These are phyloP conservation scores for Pythium brachiatum DNA, from an alignment of 352 stramenopile species.

Conservation along the genomic window DNA sequence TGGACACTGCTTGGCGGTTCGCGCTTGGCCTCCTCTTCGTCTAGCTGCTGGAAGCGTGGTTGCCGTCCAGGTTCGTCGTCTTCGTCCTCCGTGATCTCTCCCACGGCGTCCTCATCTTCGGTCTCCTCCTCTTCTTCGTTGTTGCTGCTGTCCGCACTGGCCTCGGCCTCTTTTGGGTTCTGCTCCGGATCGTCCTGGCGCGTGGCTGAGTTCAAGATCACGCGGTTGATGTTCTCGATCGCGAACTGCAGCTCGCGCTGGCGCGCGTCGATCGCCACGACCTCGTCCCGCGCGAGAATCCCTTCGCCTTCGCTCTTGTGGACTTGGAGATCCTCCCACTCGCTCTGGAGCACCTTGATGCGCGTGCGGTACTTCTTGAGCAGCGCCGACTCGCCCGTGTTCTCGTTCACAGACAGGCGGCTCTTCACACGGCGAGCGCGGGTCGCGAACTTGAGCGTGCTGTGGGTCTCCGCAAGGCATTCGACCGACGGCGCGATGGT, in stretches of 20 bases:
- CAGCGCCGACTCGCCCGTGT: slow-evolving; percentile 58
- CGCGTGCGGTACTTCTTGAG: slow-evolving; percentile 66
- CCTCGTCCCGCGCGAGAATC: neutral
- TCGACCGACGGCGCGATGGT: slow-evolving; percentile 93
- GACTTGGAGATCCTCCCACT: slow-evolving; percentile 55
- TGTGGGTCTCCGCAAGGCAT: slow-evolving; percentile 93
- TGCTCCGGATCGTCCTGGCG: slow-evolving; percentile 11
- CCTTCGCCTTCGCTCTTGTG: slow-evolving; percentile 26
- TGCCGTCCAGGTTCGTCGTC: slow-evolving; percentile 32
- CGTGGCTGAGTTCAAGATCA: slow-evolving; percentile 69
- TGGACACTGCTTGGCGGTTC: neutral
- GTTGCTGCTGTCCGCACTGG: slow-evolving; percentile 1
- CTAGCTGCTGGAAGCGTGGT: neutral
- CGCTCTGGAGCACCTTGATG: slow-evolving; percentile 62
- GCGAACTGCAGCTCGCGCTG: slow-evolving; percentile 75
- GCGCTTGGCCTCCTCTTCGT: neutral
- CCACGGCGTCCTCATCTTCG: slow-evolving; percentile 20
- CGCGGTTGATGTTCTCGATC: slow-evolving; percentile 78
- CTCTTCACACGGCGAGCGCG: slow-evolving; percentile 93
- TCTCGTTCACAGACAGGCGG: slow-evolving; percentile 89
- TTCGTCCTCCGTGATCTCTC: slow-evolving; percentile 34
- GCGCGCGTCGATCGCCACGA: slow-evolving; percentile 45
- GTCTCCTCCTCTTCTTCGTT: slow-evolving; percentile 9
- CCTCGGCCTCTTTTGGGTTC: slow-evolving; percentile 1
- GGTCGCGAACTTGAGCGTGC: slow-evolving; percentile 96